These are phyloP conservation scores for Ceratobasidium sp. DNA, from an alignment of 1,284 basidiomycete genomes.

Conservation along the genomic window DNA sequence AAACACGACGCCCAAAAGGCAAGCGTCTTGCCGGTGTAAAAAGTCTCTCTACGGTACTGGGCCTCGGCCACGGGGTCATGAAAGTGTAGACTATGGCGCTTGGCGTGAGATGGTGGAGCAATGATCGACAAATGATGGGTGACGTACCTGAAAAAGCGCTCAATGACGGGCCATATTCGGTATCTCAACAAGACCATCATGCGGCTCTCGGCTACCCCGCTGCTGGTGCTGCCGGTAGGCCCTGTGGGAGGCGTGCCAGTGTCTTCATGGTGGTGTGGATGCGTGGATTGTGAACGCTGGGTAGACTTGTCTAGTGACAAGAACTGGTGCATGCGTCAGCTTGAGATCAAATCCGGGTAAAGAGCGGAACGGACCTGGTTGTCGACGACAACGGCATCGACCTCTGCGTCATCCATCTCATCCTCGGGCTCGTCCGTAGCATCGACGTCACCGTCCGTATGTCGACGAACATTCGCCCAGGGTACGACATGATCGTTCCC, in stretches of 20 bases:
- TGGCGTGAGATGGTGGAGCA: not conserved
- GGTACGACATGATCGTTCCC: conserved; percentile 4
- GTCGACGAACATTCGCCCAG: conserved; percentile 9
- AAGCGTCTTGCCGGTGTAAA: conserved; percentile 50
- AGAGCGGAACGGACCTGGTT: conserved; percentile 22
- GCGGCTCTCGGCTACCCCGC: conserved; percentile 27
- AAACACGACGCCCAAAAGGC: conserved; percentile 73
- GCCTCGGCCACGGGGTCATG: conserved; percentile 40
- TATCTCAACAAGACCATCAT: conserved; percentile 35
- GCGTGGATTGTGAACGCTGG: conserved; percentile 25
- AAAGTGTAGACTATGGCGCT: conserved; percentile 33
- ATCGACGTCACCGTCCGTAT: not conserved
- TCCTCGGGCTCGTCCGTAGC: conserved; percentile 1
- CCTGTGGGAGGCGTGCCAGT: conserved; percentile 28
- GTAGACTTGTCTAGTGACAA: conserved; percentile 31
- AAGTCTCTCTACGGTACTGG: conserved; percentile 43
- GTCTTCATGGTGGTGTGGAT: conserved; percentile 17
- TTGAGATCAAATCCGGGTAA: not conserved
- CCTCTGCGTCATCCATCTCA: conserved; percentile 48
- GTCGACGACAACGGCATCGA: conserved; percentile 34
- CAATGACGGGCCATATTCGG: conserved; percentile 32
- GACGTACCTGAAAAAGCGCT: conserved; percentile 40
- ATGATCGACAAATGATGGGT: not conserved
- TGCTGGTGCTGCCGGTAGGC: conserved; percentile 29
- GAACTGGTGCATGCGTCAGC: conserved; percentile 9